phyloP scores from a whole-genome alignment of 2,329 filamentous ascomycete species.

The Microdochium nivale region DNA sequence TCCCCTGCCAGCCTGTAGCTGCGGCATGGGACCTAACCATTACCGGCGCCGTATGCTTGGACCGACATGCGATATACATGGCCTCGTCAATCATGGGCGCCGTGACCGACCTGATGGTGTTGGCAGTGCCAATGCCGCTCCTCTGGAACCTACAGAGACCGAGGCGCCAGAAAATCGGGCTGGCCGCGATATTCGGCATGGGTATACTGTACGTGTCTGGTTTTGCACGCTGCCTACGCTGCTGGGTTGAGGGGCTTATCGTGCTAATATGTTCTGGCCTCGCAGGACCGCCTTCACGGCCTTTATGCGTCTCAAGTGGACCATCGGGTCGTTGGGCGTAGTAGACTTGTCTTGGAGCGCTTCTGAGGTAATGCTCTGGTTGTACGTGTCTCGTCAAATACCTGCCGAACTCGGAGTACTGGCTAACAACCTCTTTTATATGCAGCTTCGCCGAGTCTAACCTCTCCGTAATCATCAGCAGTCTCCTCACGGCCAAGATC shows the following conservation, averaged over 20 bases:
- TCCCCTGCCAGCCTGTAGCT: conserved; percentile 2
- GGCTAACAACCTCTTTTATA: too few species aligned
- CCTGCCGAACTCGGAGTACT: neutral
- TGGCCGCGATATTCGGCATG: neutral
- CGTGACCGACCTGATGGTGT: conserved; percentile 1
- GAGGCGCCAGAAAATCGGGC: neutral
- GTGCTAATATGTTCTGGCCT: too few species aligned
- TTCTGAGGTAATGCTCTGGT: conserved; percentile 3
- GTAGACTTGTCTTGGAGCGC: conserved; percentile 4
- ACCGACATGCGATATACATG: conserved; percentile 1
- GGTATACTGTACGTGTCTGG: neutral
- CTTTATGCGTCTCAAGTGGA: conserved; percentile 4
- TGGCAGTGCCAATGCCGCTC: conserved; percentile 1
- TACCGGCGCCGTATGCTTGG: neutral
- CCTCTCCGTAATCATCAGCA: conserved; percentile 4
- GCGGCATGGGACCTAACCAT: conserved; percentile 1
- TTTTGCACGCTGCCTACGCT: neutral
- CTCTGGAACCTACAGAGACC: conserved; percentile 1
- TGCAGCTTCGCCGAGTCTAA: conserved; percentile 3
- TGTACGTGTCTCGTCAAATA: conserved; percentile 1
- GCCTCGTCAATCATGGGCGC: neutral
- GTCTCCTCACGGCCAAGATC: conserved; percentile 4
- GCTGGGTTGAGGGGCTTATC: neutral
- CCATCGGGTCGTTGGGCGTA: conserved; percentile 2
- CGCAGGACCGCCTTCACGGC: conserved; percentile 4